Evolutionary conservation across 169 alveolate species (phyloP).

Genomic region (Plasmodium malariae): DNA sequence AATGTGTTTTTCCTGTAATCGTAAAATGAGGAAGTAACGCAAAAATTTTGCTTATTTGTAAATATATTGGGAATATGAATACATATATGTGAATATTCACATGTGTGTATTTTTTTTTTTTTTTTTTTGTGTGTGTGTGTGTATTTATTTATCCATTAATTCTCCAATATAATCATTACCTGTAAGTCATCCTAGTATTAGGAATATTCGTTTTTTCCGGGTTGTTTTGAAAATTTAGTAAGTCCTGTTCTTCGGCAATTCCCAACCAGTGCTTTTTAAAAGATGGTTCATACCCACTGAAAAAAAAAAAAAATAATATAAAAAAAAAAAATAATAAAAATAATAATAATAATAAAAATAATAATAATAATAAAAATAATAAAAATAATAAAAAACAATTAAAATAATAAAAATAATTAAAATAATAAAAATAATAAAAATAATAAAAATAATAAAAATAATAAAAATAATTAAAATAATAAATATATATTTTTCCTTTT

Average conservation of each 20-base stretch:
- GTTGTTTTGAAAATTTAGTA: conserved; percentile 25
- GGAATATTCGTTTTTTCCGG: conserved; percentile 70
- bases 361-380: no score
- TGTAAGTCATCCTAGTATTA: conserved; percentile 48
- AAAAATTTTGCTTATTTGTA: background rate
- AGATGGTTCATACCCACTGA: conserved; percentile 81
- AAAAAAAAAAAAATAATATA: background rate
- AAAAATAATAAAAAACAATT: no score
- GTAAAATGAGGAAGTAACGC: background rate
- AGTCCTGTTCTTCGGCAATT: background rate
- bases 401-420: no score
- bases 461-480: no score
- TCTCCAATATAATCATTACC: no score
- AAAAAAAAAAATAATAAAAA: background rate
- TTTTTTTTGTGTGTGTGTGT: background rate
- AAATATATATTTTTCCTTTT: no score
- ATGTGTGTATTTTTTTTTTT: background rate
- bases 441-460: no score
- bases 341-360: no score
- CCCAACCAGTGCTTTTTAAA: conserved; percentile 86
- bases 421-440: no score
- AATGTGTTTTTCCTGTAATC: conserved; percentile 38
- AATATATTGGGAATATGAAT: no score
- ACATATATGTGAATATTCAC: background rate
- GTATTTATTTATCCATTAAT: background rate